Base-by-base conservation (phyloP, 148 eudicot species). In the Chenopodium suecicum region DNA sequence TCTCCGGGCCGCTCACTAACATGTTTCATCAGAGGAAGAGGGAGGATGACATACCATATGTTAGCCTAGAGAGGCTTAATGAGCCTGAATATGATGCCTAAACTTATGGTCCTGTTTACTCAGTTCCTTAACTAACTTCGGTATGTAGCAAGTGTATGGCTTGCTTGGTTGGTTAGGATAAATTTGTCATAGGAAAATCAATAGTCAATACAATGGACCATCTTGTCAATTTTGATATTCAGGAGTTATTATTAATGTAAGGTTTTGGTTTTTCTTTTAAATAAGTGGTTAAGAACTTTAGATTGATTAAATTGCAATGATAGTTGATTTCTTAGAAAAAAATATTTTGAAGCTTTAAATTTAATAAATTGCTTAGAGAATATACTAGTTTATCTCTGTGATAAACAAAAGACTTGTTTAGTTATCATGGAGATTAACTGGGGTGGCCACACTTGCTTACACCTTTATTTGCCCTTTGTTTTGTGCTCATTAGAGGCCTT, bases 61-160 rank as follows among this genome's bases (percentile, higher is more conserved):
- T 84, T 78, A 84, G 78, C 48, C 80, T 84, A 23, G 79, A 83
- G 37, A 34, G 37, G 74, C 75, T 73, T 76, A 84, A 62, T 29
- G 48, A 54, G 13, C 83, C 81, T n/a, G 12, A 23, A 16, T 48
- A 46, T 63, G 83, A 80, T 84, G 77, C 56, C 44, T 76, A 76
- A 25, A 50, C 50, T 63, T 84, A 84, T 80, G 86, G 86, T 52
- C 83, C 83, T 62, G 23, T 84, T 80, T 84, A 84, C 46, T 80
- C 76, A 27, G 83, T 84, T 8, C 80, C 86, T 34, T 58, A 77
- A 47, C 56, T 74, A 58, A 76, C 50, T 64, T n/a, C 27, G 41
- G 74, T 46, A 80, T 11, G 17, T 56, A 56, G 17, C 34, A 71
- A 12, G 16, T 41, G 0, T 27, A 32, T 79, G 47, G 65, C 67